Evolutionary conservation across 164 flowering plant genomes (phyloP).

Genomic region (Vitis rotundifolia): DNA sequence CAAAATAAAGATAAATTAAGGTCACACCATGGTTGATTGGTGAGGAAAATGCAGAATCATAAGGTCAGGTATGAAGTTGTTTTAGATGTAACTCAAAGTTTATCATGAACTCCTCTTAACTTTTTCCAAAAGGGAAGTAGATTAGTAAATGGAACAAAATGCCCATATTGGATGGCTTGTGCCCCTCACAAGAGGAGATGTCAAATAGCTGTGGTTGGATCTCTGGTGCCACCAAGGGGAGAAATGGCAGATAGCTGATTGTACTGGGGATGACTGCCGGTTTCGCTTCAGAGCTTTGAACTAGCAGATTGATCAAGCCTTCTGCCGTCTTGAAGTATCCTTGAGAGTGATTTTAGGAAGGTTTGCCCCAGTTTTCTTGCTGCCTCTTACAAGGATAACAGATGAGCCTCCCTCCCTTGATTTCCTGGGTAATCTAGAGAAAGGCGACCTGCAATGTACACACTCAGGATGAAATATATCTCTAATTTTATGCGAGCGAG

Average conservation of each 20-base stretch:
- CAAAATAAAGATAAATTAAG: not conserved
- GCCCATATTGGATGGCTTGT: not conserved
- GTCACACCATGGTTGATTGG: not conserved
- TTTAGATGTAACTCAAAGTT: too few relatives aligned
- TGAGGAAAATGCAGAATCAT: not conserved
- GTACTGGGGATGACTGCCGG: not conserved
- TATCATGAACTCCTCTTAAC: not conserved
- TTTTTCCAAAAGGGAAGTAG: not conserved
- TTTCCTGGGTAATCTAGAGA: conserved; percentile 32
- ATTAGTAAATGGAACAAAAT: not conserved
- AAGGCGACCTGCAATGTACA: conserved; percentile 16
- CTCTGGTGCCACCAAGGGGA: too few relatives aligned
- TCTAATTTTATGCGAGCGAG: not conserved
- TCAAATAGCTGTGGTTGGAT: too few relatives aligned
- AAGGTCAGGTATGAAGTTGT: not conserved
- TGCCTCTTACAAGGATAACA: conserved; percentile 20
- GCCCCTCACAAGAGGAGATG: not conserved
- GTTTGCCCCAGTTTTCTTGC: conserved; percentile 18
- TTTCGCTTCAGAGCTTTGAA: conserved; percentile 1
- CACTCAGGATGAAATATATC: not conserved
- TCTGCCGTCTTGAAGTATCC: conserved; percentile 1
- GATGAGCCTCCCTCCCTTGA: conserved; percentile 22
- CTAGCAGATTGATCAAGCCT: conserved; percentile 7
- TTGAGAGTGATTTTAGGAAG: conserved; percentile 14
- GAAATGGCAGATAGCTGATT: not conserved